These are phyloP conservation scores for Pyrenopolyporus hunteri DNA, from an alignment of 495 filamentous ascomycete species.

Conservation along the genomic window DNA sequence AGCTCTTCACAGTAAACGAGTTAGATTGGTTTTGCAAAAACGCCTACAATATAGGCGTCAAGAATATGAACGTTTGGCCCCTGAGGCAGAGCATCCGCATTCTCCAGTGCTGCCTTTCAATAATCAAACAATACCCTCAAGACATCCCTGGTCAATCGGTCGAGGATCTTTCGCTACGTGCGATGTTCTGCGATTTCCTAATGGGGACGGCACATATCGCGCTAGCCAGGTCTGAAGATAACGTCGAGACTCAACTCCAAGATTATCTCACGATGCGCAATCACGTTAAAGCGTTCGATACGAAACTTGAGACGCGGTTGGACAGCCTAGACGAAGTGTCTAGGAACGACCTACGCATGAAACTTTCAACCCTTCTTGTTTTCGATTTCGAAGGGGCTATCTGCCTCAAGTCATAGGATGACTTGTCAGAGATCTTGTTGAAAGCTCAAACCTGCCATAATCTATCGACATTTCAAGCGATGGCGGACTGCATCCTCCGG, in stretches of 20 bases:
- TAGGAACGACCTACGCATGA: conserved; percentile 60
- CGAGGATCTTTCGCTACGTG: conserved; percentile 61
- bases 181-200: conserved; percentile 73
- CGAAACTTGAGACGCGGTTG: conserved; percentile 44
- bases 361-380: conserved; percentile 66
- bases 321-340: conserved; percentile 50
- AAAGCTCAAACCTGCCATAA: conserved; percentile 51
- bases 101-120: conserved; percentile 63
- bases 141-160: conserved; percentile 49
- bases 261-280: conserved; percentile 64
- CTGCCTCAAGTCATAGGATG: conserved; percentile 70
- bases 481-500: conserved; percentile 67
- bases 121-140: conserved; percentile 65
- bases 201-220: conserved; percentile 62
- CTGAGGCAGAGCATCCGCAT: conserved; percentile 61
- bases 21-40: conserved; percentile 83
- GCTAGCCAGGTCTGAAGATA: conserved; percentile 69
- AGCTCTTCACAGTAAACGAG: conserved; percentile 63
- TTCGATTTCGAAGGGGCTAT: conserved; percentile 80
- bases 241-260: conserved; percentile 61
- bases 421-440: conserved; percentile 65
- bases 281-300: conserved; percentile 62
- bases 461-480: conserved; percentile 51
- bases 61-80: conserved; percentile 61
- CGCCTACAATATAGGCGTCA: conserved; percentile 75